These are phyloP conservation scores for Oryza punctata DNA, from an alignment of 176 grass and related monocot species.

Conservation along the genomic window DNA sequence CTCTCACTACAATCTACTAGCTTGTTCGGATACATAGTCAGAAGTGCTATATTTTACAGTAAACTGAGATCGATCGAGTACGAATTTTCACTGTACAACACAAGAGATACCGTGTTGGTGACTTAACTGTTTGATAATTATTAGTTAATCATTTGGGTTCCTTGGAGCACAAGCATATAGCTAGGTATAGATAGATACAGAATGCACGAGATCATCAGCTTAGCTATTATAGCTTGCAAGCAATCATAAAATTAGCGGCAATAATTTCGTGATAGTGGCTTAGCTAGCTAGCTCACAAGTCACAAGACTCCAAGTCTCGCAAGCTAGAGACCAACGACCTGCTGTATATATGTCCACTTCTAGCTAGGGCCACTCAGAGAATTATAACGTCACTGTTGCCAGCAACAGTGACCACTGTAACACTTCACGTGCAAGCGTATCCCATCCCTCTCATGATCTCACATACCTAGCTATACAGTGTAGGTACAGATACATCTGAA, in stretches of 20 bases:
- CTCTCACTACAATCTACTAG: too few relatives aligned
- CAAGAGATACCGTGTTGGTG: neutral
- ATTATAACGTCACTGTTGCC: neutral
- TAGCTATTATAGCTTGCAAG: neutral
- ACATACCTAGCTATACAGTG: neutral
- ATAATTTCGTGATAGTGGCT: slow-evolving; percentile 20
- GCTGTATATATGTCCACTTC: neutral
- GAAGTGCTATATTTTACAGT: too few relatives aligned
- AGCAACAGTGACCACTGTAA: neutral
- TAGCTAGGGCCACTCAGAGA: neutral
- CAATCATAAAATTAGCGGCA: neutral
- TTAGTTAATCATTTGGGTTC: slow-evolving; percentile 22
- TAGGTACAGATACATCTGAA: neutral
- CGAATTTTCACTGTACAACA: too few relatives aligned
- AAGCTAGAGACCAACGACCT: neutral
- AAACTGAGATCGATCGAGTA: too few relatives aligned
- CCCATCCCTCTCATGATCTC: neutral
- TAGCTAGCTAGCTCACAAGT: neutral
- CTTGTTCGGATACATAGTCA: too few relatives aligned
- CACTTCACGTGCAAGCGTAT: neutral
- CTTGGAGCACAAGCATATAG: slow-evolving; percentile 40
- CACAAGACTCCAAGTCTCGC: neutral
- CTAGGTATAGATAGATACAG: neutral
- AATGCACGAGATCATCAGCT: neutral
- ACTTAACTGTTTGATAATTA: neutral